Base-by-base conservation (phyloP, 441 rosid genomes). In the Daphne laureola region DNA sequence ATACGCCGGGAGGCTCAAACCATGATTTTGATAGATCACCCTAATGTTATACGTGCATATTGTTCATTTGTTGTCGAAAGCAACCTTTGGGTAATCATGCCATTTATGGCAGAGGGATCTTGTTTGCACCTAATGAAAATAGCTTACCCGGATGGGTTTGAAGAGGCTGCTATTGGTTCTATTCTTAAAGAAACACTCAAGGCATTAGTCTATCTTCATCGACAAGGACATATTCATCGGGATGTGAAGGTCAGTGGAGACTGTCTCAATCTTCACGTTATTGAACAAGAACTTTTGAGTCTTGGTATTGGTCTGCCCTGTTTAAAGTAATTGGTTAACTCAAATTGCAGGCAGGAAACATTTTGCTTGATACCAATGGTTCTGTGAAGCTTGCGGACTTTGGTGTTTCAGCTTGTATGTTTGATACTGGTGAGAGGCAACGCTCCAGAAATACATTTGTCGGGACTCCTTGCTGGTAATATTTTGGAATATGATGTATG, bases 401-500 rank as follows among this genome's bases (percentile, higher is more conserved):
- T 59, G 98, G 97, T 13, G 98, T 95, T 63, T 84, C 99, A 69
- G 99, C 99, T 48, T 88, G 98, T 76, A 78, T 90, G 90, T 88
- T 95, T 67, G 98, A 95, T 65, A 54, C 89, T 7, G 99, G 99
- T 67, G 97, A 91, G 61, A 79, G 99, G 70, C 99, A 77, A 64
- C 90, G 96, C 53, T 64, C 96, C 42, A 90, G 99, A 78, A 95
- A 88, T 75, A 95, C 98, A 57, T 88, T 95, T 74, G 97, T 91
- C 35, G 98, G 99, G 66, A 90, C 98, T 69, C 99, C 98, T 52
- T 95, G 99, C 86, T 90, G 99, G 98, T 90, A 58, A 53, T 76
- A 9, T 31, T 52, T 49, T 15, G 21, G 42, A 16, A 52, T 49
- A 3, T 49, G 15, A 56, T 56, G 59, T 25, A 12, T 49, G 44